A percentile compares a stretch with the other conserved stretches of the same genome.
These are phyloP conservation scores for Scenedesmus sp. DNA, from an alignment of 163 green algal species.

Conservation along the genomic window DNA sequence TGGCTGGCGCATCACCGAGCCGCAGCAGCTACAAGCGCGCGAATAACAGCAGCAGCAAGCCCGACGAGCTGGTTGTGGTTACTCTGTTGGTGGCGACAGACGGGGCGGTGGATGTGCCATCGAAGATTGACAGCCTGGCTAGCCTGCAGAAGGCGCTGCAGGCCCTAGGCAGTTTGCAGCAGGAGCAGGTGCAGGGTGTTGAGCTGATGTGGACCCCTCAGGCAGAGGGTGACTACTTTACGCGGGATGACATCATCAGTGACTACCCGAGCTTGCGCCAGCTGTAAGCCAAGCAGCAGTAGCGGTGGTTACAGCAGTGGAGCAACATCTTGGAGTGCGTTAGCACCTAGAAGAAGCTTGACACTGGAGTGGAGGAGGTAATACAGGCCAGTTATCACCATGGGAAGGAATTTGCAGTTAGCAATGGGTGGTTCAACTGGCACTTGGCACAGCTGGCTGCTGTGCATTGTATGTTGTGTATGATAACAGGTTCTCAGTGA, in stretches of 20 bases:
- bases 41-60: background rate
- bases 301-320: background rate
- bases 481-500: too few relatives aligned
- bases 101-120: constrained; percentile 73
- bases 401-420: too few relatives aligned
- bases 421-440: too few relatives aligned
- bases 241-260: constrained; percentile 77
- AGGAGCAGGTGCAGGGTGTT: constrained; percentile 68
- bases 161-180: constrained; percentile 67
- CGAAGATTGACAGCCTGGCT: constrained; percentile 57
- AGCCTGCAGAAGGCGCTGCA: constrained; percentile 36
- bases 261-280: constrained; percentile 87
- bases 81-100: constrained; percentile 84
- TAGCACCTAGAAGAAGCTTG: too few relatives aligned
- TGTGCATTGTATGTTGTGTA: too few relatives aligned
- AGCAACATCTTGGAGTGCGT: background rate
- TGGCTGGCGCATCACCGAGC: constrained; percentile 62
- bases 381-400: too few relatives aligned
- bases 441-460: too few relatives aligned
- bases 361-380: too few relatives aligned
- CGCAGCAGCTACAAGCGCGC: background rate
- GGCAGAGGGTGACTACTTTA: constrained; percentile 83
- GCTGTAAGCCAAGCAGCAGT: constrained; percentile 54
- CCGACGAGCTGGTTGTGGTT: constrained; percentile 65
- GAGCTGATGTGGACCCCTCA: constrained; percentile 94